These are phyloP conservation scores for Inosperma sp. DNA, from an alignment of 768 basidiomycete species.

Conservation along the genomic window DNA sequence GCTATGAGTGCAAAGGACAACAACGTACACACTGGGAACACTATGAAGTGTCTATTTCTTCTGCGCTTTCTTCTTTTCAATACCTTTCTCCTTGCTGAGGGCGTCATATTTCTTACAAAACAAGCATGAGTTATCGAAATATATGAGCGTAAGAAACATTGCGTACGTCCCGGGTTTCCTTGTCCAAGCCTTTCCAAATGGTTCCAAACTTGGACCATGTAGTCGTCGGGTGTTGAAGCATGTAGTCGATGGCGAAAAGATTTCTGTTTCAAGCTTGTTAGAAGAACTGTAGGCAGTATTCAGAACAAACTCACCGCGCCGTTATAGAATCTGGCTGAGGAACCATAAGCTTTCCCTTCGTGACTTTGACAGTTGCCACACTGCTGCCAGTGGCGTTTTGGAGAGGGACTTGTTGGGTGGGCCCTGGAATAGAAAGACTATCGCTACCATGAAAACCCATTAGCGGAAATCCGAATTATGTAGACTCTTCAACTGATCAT, in stretches of 20 bases:
- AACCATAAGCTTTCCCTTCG: background rate
- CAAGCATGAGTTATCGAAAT: background rate
- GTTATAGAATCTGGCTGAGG: background rate
- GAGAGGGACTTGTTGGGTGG: background rate
- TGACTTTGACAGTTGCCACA: background rate
- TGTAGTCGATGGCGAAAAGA: background rate
- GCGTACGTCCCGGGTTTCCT: background rate
- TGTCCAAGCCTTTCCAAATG: conserved; percentile 1
- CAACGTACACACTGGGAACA: background rate
- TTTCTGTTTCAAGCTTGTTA: background rate
- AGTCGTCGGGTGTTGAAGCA: background rate
- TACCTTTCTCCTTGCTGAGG: background rate
- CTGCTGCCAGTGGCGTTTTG: too few relatives aligned
- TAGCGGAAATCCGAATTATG: too few relatives aligned
- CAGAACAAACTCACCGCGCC: background rate
- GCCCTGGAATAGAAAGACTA: conserved; percentile 1
- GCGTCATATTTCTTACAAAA: background rate
- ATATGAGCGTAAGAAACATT: background rate
- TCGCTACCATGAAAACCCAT: background rate
- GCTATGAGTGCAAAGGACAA: too few relatives aligned
- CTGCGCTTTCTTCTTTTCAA: background rate
- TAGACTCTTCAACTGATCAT: too few relatives aligned
- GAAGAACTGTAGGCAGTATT: background rate
- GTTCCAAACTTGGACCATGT: background rate
- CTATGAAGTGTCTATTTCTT: background rate